Conservation (phyloP, 2,329 filamentous ascomycete genomes). For the Phialophora chinensis region DNA sequence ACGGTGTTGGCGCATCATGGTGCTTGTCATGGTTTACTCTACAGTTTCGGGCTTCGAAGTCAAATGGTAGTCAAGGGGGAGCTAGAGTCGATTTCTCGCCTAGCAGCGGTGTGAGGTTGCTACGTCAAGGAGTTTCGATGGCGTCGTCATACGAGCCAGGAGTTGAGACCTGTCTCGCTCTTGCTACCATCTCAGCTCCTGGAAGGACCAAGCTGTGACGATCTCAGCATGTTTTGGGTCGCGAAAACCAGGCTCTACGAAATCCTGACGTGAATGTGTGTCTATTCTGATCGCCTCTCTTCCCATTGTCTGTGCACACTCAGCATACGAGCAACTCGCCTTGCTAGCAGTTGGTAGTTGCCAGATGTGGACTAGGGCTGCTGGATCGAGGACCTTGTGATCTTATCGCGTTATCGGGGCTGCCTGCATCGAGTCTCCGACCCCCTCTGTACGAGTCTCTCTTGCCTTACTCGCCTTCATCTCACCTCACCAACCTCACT, state of each 20-base stretch:
- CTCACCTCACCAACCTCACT: neutral
- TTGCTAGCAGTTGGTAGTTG: neutral
- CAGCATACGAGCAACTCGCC: neutral
- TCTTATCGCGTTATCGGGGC: slow-evolving; percentile 13
- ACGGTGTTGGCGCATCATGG: slow-evolving; percentile 1
- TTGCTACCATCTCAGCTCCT: neutral
- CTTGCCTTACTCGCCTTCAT: neutral
- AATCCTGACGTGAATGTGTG: neutral
- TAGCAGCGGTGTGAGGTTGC: neutral
- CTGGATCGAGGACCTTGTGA: neutral
- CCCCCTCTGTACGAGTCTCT: neutral
- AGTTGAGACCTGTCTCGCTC: neutral
- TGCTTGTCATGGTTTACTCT: neutral
- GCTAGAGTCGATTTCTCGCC: neutral
- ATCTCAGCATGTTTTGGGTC: neutral
- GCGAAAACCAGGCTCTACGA: neutral
- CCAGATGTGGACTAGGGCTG: slow-evolving; percentile 6
- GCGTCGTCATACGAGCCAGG: neutral
- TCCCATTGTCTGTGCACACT: neutral
- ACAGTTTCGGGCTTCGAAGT: neutral
- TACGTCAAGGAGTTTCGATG: neutral
- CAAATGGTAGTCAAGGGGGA: neutral
- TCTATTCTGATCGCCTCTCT: neutral
- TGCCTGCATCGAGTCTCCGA: neutral
- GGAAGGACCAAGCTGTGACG: neutral